A percentile compares a stretch with the other conserved stretches of the same genome.
Conservation (phyloP, 345 rosid species). For the Rhizophora mangle region DNA sequence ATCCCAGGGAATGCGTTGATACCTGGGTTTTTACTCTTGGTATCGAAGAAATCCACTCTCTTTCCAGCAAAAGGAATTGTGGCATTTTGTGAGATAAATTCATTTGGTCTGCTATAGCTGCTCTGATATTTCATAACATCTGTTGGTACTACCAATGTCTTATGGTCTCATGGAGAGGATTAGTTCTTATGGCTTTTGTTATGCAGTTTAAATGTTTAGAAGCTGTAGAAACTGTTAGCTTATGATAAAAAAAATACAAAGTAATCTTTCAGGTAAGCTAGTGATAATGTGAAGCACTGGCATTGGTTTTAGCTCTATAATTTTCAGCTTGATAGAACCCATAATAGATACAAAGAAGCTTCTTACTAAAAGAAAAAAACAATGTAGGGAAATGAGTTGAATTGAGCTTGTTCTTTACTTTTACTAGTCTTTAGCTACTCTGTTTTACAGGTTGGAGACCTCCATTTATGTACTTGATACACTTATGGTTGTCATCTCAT, state of each 20-base stretch:
- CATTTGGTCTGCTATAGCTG: too few species aligned
- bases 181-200: too few species aligned
- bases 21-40: too few species aligned
- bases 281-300: neutral
- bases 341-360: too few species aligned
- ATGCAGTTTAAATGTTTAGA: neutral
- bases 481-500: slow-evolving; percentile 6
- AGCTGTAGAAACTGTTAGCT: neutral
- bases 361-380: neutral
- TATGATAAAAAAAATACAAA: neutral
- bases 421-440: too few species aligned
- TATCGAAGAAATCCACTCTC: too few species aligned
- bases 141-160: too few species aligned
- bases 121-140: too few species aligned
- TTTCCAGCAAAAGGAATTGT: too few species aligned
- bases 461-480: neutral
- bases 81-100: too few species aligned
- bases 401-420: slow-evolving; percentile 9
- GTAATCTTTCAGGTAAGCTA: neutral
- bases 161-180: too few species aligned
- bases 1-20: too few species aligned
- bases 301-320: neutral
- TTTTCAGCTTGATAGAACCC: neutral
- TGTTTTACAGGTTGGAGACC: neutral
- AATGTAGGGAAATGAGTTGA: neutral